phyloP scores from a whole-genome alignment of 2,329 filamentous ascomycete genomes.

The Ambrosiella beaveri region DNA sequence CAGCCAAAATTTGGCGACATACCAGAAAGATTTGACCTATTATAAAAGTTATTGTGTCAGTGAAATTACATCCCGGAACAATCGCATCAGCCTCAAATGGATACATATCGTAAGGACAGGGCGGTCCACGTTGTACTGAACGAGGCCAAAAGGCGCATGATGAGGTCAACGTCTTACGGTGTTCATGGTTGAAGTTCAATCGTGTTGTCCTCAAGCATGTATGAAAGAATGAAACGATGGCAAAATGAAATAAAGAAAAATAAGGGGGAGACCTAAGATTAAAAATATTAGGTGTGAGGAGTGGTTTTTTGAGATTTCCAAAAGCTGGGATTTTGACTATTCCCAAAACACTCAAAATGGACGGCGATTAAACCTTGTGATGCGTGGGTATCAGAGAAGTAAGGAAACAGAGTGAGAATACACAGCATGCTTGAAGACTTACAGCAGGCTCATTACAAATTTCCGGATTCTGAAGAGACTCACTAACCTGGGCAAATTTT shows the following conservation, averaged over 20 bases:
- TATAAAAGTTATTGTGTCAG: constrained; percentile 5
- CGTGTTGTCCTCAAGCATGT: background rate
- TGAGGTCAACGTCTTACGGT: constrained; percentile 26
- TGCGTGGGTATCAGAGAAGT: background rate
- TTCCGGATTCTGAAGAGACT: background rate
- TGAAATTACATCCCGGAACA: constrained; percentile 5
- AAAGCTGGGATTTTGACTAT: background rate
- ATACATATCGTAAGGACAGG: background rate
- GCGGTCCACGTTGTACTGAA: background rate
- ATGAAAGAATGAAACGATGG: background rate
- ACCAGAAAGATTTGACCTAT: constrained; percentile 52
- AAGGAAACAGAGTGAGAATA: background rate
- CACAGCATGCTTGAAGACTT: background rate
- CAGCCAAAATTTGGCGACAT: constrained; percentile 14
- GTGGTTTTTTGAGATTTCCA: background rate
- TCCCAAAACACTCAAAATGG: background rate
- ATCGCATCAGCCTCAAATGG: background rate
- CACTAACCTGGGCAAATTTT: background rate
- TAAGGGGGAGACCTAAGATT: background rate
- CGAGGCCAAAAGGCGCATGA: background rate
- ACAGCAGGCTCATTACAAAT: background rate
- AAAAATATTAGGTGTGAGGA: background rate
- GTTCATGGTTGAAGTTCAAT: constrained; percentile 28
- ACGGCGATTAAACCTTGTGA: background rate
- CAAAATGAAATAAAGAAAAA: background rate